Conservation (phyloP, 805 yeast species). For the Wickerhamiella dianesei region DNA sequence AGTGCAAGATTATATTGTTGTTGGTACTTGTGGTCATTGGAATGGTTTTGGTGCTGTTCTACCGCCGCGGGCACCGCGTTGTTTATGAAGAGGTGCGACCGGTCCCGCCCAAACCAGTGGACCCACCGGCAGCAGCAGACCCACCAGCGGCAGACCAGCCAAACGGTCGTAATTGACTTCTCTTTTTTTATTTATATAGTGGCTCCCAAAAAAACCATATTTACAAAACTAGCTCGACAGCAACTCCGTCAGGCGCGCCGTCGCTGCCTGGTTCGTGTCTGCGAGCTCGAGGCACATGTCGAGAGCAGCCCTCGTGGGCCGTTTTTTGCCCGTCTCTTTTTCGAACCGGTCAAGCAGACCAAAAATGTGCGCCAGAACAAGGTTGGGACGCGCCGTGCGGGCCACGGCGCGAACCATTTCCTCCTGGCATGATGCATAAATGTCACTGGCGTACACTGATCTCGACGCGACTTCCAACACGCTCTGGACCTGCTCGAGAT, state of each 20-base stretch:
- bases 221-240: not conserved
- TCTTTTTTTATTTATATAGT: too few relatives aligned
- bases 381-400: not conserved
- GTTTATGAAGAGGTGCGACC: constrained; percentile 7
- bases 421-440: constrained; percentile 20
- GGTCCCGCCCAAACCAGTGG: not conserved
- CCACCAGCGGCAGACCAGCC: not conserved
- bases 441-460: constrained; percentile 11
- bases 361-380: constrained; percentile 4
- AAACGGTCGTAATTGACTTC: too few relatives aligned
- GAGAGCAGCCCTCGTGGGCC: not conserved
- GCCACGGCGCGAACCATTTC: constrained; percentile 14
- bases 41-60: constrained; percentile 52
- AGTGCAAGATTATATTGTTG: constrained; percentile 74
- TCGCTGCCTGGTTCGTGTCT: not conserved
- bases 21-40: constrained; percentile 58
- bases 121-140: not conserved
- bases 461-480: constrained; percentile 16
- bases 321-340: not conserved
- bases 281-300: not conserved
- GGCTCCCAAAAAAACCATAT: not conserved
- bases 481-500: constrained; percentile 19
- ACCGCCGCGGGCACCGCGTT: constrained; percentile 21
- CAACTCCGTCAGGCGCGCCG: not conserved
- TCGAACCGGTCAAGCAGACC: constrained; percentile 7